phyloP scores from a whole-genome alignment of 352 stramenopile species.

The Aphanomyces invadans region DNA sequence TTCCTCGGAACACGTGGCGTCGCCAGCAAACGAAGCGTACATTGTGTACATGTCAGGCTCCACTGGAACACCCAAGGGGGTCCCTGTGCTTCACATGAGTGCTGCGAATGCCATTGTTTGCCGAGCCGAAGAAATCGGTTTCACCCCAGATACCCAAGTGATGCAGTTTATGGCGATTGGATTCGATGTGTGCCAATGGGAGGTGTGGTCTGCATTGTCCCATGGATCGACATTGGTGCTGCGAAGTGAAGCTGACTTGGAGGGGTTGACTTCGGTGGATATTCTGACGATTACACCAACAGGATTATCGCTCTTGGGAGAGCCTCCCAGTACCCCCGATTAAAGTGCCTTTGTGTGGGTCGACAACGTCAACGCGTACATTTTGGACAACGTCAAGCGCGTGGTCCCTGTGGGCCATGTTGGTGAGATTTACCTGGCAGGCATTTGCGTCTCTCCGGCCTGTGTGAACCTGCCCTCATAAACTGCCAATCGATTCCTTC shows the following conservation, averaged over 20 bases:
- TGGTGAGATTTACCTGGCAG: not conserved
- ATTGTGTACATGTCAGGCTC: constrained; percentile 4
- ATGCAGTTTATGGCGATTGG: not conserved
- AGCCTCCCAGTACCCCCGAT: not conserved
- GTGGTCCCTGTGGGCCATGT: not conserved
- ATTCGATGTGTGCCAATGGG: not conserved
- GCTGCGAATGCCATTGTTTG: not conserved
- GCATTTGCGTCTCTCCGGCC: not conserved
- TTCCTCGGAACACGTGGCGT: not conserved
- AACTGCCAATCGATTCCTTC: constrained; percentile 29
- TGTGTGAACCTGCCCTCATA: not conserved
- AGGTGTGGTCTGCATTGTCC: not conserved
- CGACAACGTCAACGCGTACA: not conserved
- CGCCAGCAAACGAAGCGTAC: not conserved
- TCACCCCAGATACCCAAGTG: not conserved
- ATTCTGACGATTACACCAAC: not conserved
- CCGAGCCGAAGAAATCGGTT: not conserved
- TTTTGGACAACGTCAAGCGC: not conserved
- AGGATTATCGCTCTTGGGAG: not conserved
- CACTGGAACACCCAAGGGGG: not conserved
- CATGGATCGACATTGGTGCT: not conserved
- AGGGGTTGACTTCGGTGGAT: not conserved
- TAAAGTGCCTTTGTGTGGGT: not conserved
- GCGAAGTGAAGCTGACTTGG: not conserved
- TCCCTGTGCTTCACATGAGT: not conserved